Conservation (phyloP, 371 early-diverging fungal genomes). For the Mortierella polycephala region DNA sequence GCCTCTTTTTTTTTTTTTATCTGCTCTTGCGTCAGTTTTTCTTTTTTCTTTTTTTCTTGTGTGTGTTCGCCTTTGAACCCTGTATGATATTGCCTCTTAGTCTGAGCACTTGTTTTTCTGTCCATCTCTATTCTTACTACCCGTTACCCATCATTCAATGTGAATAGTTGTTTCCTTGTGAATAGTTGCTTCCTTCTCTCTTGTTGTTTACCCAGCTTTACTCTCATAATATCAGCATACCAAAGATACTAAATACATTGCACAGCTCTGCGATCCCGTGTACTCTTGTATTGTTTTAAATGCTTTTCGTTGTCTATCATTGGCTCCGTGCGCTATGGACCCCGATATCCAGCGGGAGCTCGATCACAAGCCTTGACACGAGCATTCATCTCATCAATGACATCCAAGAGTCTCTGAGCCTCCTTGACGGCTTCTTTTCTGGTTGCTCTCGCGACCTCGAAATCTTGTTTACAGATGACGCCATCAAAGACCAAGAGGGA, state of each 20-base stretch:
- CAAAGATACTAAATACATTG: too few relatives aligned
- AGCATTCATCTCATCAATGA: slow-evolving; percentile 59
- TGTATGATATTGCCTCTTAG: neutral
- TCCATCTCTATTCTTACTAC: slow-evolving; percentile 1
- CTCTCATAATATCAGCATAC: too few relatives aligned
- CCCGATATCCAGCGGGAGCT: neutral
- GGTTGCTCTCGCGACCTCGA: slow-evolving; percentile 67
- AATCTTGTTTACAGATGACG: slow-evolving; percentile 64
- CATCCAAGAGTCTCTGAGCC: slow-evolving; percentile 61
- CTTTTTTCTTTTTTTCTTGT: slow-evolving; percentile 7
- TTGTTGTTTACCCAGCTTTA: too few relatives aligned
- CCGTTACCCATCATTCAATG: too few relatives aligned
- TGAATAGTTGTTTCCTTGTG: neutral
- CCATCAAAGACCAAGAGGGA: slow-evolving; percentile 65
- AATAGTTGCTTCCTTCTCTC: too few relatives aligned
- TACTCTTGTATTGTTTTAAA: neutral
- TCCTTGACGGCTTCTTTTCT: slow-evolving; percentile 67
- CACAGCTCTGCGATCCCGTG: too few relatives aligned
- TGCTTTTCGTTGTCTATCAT: neutral
- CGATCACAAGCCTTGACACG: slow-evolving; percentile 34
- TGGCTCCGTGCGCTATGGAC: neutral
- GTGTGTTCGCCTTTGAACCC: neutral
- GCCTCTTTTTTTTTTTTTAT: too few relatives aligned
- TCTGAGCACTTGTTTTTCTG: neutral
- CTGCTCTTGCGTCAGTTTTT: neutral